A percentile compares a stretch with the other conserved stretches of the same genome.
Evolutionary conservation across 441 rosid genomes (phyloP).

Genomic region (Pelargonium fulgidum): DNA sequence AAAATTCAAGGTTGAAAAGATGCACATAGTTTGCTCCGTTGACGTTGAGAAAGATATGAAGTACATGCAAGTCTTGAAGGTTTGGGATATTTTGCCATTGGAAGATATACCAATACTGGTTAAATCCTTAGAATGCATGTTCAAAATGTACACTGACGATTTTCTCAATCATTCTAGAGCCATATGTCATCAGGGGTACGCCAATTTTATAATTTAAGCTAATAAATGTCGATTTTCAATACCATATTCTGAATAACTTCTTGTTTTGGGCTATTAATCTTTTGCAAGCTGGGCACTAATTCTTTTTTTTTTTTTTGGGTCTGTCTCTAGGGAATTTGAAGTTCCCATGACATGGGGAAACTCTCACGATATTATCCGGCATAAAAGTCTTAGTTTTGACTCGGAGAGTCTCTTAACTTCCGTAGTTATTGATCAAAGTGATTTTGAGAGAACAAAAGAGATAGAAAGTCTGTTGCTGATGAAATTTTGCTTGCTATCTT

Average conservation of each 20-base stretch:
- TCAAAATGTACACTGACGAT: slow-evolving; percentile 28
- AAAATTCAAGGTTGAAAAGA: slow-evolving; percentile 28
- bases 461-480: slow-evolving; percentile 39
- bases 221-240: neutral
- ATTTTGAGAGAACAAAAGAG: slow-evolving; percentile 34
- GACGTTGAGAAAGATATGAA: slow-evolving; percentile 31
- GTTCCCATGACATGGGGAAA: slow-evolving; percentile 40
- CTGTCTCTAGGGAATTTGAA: slow-evolving; percentile 30
- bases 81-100: slow-evolving; percentile 40
- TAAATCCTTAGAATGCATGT: slow-evolving; percentile 32
- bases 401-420: neutral
- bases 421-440: slow-evolving; percentile 8
- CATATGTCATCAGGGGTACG: slow-evolving; percentile 45
- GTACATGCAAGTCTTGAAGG: slow-evolving; percentile 38
- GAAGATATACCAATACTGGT: slow-evolving; percentile 23
- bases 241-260: neutral
- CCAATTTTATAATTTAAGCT: neutral
- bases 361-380: slow-evolving; percentile 26
- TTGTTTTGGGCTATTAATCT: neutral
- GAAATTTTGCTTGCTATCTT: slow-evolving; percentile 47
- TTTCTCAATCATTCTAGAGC: slow-evolving; percentile 32
- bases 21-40: slow-evolving; percentile 28
- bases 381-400: slow-evolving; percentile 18
- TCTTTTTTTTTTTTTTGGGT: neutral
- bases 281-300: neutral